Percentiles rank a stretch among this genome's conserved stretches.
Evolutionary conservation across 2,329 filamentous ascomycete species (phyloP).

Genomic region (Cladophialophora exuberans): DNA sequence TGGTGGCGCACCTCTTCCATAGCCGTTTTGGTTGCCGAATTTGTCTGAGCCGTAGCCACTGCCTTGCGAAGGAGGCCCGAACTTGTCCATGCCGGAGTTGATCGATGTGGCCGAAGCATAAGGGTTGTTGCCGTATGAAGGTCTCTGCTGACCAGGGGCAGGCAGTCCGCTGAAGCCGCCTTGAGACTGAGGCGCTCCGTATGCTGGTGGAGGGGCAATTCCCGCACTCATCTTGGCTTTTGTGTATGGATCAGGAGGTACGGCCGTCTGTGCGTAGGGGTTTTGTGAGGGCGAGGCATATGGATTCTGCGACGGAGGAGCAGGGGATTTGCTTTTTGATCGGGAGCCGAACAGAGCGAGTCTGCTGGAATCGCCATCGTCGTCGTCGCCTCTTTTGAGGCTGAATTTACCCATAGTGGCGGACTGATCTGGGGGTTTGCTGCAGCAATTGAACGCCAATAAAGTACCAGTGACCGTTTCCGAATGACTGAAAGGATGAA

Average conservation of each 20-base stretch:
- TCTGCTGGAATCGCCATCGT: slow-evolving; percentile 55
- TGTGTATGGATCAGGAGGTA: slow-evolving; percentile 58
- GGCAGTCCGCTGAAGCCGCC: slow-evolving; percentile 28
- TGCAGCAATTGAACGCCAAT: neutral
- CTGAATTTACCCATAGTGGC: slow-evolving; percentile 47
- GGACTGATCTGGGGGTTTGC: neutral
- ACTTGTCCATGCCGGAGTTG: slow-evolving; percentile 35
- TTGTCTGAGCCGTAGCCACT: slow-evolving; percentile 46
- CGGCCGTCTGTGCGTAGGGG: slow-evolving; percentile 59
- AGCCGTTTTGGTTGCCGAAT: slow-evolving; percentile 55
- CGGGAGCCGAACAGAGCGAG: slow-evolving; percentile 62
- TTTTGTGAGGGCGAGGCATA: slow-evolving; percentile 46
- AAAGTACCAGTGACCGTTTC: neutral
- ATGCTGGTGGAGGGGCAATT: slow-evolving; percentile 41
- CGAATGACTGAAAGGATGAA: neutral
- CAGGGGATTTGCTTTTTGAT: slow-evolving; percentile 58
- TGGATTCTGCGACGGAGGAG: slow-evolving; percentile 50
- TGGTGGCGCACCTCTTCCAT: slow-evolving; percentile 43
- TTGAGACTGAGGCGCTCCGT: slow-evolving; percentile 5
- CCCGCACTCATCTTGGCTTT: slow-evolving; percentile 50
- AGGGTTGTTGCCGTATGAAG: slow-evolving; percentile 20
- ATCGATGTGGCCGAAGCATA: slow-evolving; percentile 26
- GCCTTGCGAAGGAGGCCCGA: slow-evolving; percentile 27
- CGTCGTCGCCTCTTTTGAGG: slow-evolving; percentile 57
- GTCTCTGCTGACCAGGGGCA: slow-evolving; percentile 27